A percentile compares a stretch with the other conserved stretches of the same genome.
Conservation (phyloP, 306 rosid species). For the Casuarina cunninghamiana region DNA sequence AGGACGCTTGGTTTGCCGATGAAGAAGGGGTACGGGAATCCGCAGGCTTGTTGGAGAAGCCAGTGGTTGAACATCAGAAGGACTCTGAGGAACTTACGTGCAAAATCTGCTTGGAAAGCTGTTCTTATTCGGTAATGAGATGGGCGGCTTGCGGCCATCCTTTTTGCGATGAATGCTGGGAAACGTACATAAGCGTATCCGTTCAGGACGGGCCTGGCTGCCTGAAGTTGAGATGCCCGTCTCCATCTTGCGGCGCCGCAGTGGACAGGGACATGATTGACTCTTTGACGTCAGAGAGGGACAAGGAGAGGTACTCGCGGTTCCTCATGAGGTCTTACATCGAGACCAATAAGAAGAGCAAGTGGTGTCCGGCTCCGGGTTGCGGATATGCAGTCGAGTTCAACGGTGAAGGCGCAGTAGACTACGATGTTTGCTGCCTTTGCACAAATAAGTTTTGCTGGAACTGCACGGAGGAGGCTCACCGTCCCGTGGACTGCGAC, state of each 20-base stretch:
- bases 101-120: not conserved
- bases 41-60: slow-evolving; percentile 2
- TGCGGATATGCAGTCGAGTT: slow-evolving; percentile 9
- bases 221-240: slow-evolving; percentile 17
- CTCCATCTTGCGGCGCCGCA: not conserved
- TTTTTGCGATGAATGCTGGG: slow-evolving; percentile 16
- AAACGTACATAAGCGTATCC: not conserved
- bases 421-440: slow-evolving; percentile 16
- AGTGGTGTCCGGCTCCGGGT: slow-evolving; percentile 27
- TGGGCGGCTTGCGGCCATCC: slow-evolving; percentile 23
- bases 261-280: slow-evolving; percentile 18
- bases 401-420: not conserved
- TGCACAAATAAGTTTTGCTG: slow-evolving; percentile 25
- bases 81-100: not conserved
- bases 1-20: slow-evolving; percentile 12
- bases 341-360: slow-evolving; percentile 15
- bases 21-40: slow-evolving; percentile 9
- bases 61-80: not conserved
- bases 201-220: slow-evolving; percentile 4
- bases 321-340: slow-evolving; percentile 18
- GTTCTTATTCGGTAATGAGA: not conserved
- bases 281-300: not conserved
- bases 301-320: not conserved
- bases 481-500: slow-evolving; percentile 24
- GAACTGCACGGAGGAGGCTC: slow-evolving; percentile 29